These are phyloP conservation scores for Penicillium paxilli DNA, from an alignment of 495 filamentous ascomycete genomes.

Conservation along the genomic window DNA sequence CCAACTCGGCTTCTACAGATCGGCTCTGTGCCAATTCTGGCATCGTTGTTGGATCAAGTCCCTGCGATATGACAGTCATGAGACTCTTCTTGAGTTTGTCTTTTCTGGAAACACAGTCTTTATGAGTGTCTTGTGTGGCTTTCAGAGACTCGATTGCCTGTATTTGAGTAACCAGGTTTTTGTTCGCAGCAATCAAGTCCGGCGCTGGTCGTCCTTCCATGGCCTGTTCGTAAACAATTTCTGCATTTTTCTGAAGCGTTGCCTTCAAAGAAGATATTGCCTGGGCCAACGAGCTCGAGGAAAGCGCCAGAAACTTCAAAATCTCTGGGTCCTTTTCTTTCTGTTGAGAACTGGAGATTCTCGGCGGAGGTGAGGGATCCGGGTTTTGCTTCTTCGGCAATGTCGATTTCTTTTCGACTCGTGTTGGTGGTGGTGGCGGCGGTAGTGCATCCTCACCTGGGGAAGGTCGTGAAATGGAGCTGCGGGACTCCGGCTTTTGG, in stretches of 20 bases:
- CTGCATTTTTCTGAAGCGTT: conserved; percentile 36
- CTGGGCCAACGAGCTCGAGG: conserved; percentile 18
- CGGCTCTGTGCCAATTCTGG: conserved; percentile 39
- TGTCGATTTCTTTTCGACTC: conserved; percentile 4
- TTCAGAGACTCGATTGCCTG: conserved; percentile 37
- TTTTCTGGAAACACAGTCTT: conserved; percentile 26
- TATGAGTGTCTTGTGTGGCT: conserved; percentile 24
- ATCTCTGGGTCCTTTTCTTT: conserved; percentile 28
- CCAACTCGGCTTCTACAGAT: conserved; percentile 34
- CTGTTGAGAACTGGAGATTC: conserved; percentile 20
- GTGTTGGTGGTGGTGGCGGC: conserved; percentile 7
- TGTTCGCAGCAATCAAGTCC: conserved; percentile 40
- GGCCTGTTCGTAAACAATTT: conserved; percentile 38
- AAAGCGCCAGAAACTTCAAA: conserved; percentile 30
- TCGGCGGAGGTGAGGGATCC: conserved; percentile 16
- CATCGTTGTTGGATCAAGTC: conserved; percentile 32
- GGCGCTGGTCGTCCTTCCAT: conserved; percentile 41
- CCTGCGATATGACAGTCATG: conserved; percentile 36
- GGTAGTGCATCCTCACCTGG: not conserved
- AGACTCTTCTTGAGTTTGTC: conserved; percentile 33
- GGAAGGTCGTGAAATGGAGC: not conserved
- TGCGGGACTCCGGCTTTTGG: conserved; percentile 2
- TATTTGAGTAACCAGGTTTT: conserved; percentile 31
- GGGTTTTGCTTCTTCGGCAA: not conserved
- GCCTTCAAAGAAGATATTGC: conserved; percentile 24